Evolutionary conservation across 208 protist species (phyloP).

Genomic region (Trichomonas tenax): DNA sequence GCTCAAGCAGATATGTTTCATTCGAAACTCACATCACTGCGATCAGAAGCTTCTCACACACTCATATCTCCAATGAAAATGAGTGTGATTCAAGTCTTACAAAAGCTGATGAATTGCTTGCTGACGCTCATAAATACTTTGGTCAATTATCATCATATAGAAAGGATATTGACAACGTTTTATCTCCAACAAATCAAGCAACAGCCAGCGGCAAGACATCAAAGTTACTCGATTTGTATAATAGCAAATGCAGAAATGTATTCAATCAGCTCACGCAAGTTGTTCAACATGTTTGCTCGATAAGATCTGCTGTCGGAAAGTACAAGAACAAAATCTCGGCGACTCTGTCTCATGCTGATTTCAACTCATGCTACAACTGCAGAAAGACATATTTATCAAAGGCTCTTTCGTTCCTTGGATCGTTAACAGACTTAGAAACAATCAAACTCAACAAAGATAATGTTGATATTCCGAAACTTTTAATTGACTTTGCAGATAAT

Average conservation of each 20-base stretch:
- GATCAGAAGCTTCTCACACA: constrained; percentile 31
- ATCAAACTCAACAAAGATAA: neutral
- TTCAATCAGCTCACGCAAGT: neutral
- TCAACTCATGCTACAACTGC: neutral
- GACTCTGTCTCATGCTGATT: neutral
- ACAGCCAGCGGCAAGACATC: neutral
- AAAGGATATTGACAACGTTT: neutral
- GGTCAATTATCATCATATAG: neutral
- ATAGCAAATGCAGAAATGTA: neutral
- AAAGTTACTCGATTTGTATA: neutral
- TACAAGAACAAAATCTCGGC: neutral
- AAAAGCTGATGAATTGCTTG: neutral
- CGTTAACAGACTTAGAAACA: neutral
- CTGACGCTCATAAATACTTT: neutral
- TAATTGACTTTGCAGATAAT: neutral
- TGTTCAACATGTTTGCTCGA: neutral
- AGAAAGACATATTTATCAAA: neutral
- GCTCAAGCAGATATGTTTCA: constrained; percentile 55
- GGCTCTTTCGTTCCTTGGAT: neutral
- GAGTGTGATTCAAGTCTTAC: neutral
- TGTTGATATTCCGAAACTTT: neutral
- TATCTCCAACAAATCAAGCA: neutral
- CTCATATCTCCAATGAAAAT: constrained; percentile 22
- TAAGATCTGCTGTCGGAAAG: neutral
- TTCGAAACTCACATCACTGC: constrained; percentile 50